Base-by-base conservation (phyloP, 805 yeast genomes). In the Candida maris region DNA sequence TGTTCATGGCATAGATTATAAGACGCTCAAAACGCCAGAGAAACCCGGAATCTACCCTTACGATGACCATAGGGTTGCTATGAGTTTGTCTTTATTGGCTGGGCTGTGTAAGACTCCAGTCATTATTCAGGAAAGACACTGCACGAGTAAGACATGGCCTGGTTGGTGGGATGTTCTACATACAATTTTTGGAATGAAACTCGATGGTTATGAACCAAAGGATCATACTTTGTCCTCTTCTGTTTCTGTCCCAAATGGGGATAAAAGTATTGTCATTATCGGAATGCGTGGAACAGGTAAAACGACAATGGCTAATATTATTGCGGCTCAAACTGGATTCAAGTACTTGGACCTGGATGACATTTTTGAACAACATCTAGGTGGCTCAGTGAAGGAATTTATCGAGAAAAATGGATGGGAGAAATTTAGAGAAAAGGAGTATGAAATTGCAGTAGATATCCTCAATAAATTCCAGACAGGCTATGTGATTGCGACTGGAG, bases 211-310 rank as follows among this genome's bases (percentile, higher is more conserved):
- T 49, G 94, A 85, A 54, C 44, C 39, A 38, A 45, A 39, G 41
- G 42, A 39, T 32, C n/a, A 47, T 14, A 39, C 45, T 10, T 27
- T 39, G 10, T 30, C 21, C 10, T 42, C 46, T n/a, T 33, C 38
- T 12, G 37, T 49, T 8, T 47, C 49, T 19, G 41, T 44, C 16
- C 52, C 54, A 19, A 73, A 72, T 44, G 73, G 68, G 26, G 60
- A 67, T 33, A 72, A 70, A 46, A 77, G 85, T 52, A 76, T 89
- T 38, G 73, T 88, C 32, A 74, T 91, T 26, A 83, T 93, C 57
- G 98, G 98, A 28, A 93, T 93, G 98, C 77, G 98, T 59, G 98
- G 96, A 14, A 95, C 96, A 16, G 98, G 98, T 15, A 93, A 93
- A 62, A 77, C 95, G 3, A 82, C 95, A 1, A 71, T 88, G 51